Evolutionary conservation across 805 yeast species (phyloP).

Genomic region (Saturnispora serradocipensis): DNA sequence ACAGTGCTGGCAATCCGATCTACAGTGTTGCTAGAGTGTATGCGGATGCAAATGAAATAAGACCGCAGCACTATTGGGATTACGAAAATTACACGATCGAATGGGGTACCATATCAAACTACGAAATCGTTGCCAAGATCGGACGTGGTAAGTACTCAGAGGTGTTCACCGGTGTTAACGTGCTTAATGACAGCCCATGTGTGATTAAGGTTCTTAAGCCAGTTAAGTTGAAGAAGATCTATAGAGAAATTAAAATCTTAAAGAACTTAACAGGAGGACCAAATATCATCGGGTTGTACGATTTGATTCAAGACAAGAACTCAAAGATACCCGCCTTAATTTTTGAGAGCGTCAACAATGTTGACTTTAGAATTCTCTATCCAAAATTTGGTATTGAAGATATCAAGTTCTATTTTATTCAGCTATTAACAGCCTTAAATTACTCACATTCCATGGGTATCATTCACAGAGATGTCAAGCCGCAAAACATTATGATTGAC

Average conservation of each 20-base stretch:
- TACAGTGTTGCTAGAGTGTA: slow-evolving; percentile 55
- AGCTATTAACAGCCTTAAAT: slow-evolving; percentile 74
- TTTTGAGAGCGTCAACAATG: slow-evolving; percentile 75
- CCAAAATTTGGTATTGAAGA: slow-evolving; percentile 71
- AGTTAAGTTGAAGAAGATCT: slow-evolving; percentile 85
- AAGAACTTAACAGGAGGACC: slow-evolving; percentile 82
- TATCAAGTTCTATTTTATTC: slow-evolving; percentile 75
- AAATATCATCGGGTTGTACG: slow-evolving; percentile 64
- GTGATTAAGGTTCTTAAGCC: slow-evolving; percentile 92
- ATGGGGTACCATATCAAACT: slow-evolving; percentile 81
- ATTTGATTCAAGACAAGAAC: slow-evolving; percentile 80
- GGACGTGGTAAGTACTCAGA: slow-evolving; percentile 94
- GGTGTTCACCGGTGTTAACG: slow-evolving; percentile 77
- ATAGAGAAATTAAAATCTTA: slow-evolving; percentile 80
- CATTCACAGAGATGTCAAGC: slow-evolving; percentile 91
- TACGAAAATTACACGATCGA: slow-evolving; percentile 56
- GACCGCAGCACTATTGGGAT: slow-evolving; percentile 84
- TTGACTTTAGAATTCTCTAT: slow-evolving; percentile 79
- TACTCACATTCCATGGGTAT: slow-evolving; percentile 90
- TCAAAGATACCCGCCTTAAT: slow-evolving; percentile 83
- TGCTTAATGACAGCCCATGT: slow-evolving; percentile 50
- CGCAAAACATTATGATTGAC: slow-evolving; percentile 91
- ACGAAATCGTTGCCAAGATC: slow-evolving; percentile 74
- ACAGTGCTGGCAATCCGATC: slow-evolving; percentile 17
- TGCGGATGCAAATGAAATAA: slow-evolving; percentile 64